Evolutionary conservation across 1,139 yeast genomes (phyloP).

Genomic region (Chernovozyma aurita): DNA sequence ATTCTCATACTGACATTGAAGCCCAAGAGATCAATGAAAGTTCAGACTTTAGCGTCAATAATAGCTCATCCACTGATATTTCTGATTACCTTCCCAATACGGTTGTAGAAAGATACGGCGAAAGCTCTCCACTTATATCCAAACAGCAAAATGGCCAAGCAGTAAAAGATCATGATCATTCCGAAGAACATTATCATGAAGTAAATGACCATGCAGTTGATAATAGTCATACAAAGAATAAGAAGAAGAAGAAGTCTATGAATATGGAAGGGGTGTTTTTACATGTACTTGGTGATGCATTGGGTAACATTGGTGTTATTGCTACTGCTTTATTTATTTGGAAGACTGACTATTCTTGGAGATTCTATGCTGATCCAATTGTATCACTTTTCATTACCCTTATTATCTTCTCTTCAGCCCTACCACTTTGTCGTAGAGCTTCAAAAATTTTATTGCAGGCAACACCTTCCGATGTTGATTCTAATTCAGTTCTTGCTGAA

Average conservation of each 20-base stretch:
- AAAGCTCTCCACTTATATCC: slow-evolving; percentile 28
- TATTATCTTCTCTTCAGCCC: slow-evolving; percentile 85
- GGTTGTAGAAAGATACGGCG: slow-evolving; percentile 31
- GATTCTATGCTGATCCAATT: slow-evolving; percentile 78
- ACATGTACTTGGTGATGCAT: slow-evolving; percentile 93
- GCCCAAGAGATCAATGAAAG: slow-evolving; percentile 12
- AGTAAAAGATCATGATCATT: slow-evolving; percentile 16
- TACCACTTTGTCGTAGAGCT: slow-evolving; percentile 84
- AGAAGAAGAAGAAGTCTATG: slow-evolving; percentile 52
- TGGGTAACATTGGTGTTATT: slow-evolving; percentile 94
- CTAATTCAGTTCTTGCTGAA: slow-evolving; percentile 67
- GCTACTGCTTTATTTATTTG: slow-evolving; percentile 85
- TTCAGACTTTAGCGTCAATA: slow-evolving; percentile 22
- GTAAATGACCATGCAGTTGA: slow-evolving; percentile 9
- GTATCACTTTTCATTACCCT: slow-evolving; percentile 81
- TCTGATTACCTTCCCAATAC: slow-evolving; percentile 37
- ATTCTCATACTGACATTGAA: slow-evolving; percentile 15
- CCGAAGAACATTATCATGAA: slow-evolving; percentile 32
- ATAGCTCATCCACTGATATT: slow-evolving; percentile 23
- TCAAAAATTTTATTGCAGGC: slow-evolving; percentile 89
- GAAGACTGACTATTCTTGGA: slow-evolving; percentile 90
- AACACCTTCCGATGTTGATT: slow-evolving; percentile 77
- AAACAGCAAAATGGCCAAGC: slow-evolving; percentile 8
- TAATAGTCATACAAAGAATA: slow-evolving; percentile 11
- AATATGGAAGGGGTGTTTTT: slow-evolving; percentile 97